phyloP scores from a whole-genome alignment of 805 yeast genomes.

The Wickerhamomyces chambardii region DNA sequence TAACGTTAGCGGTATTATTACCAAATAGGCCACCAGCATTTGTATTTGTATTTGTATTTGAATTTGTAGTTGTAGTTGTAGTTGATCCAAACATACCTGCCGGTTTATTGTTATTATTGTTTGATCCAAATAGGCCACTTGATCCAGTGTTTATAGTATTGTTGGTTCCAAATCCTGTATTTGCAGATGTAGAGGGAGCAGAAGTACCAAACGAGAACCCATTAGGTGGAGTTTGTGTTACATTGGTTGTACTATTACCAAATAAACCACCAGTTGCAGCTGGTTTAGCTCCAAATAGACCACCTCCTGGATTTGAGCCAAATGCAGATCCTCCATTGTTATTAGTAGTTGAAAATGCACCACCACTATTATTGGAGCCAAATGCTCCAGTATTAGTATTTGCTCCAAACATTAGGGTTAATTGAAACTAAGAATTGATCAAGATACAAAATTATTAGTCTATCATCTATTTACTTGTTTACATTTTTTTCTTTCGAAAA shows the following conservation, averaged over 20 bases:
- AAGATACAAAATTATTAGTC: no score
- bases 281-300: constrained; percentile 4
- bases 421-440: no score
- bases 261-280: constrained; percentile 17
- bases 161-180: constrained; percentile 18
- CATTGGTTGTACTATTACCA: constrained; percentile 5
- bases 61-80: no score
- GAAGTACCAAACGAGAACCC: no score
- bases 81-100: no score
- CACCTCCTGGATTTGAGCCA: neutral
- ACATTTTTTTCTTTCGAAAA: no score
- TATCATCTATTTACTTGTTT: no score
- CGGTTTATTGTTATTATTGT: constrained; percentile 4
- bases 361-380: constrained; percentile 6
- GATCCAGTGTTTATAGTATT: constrained; percentile 7
- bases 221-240: constrained; percentile 6
- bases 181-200: no score
- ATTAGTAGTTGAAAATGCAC: constrained; percentile 8
- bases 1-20: constrained; percentile 3
- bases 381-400: constrained; percentile 4
- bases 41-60: constrained; percentile 1
- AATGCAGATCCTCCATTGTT: constrained; percentile 2
- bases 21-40: no score
- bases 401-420: neutral
- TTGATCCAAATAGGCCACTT: constrained; percentile 24